These are phyloP conservation scores for Microdochium bolleyi DNA, from an alignment of 2,329 filamentous ascomycete species.

Conservation along the genomic window DNA sequence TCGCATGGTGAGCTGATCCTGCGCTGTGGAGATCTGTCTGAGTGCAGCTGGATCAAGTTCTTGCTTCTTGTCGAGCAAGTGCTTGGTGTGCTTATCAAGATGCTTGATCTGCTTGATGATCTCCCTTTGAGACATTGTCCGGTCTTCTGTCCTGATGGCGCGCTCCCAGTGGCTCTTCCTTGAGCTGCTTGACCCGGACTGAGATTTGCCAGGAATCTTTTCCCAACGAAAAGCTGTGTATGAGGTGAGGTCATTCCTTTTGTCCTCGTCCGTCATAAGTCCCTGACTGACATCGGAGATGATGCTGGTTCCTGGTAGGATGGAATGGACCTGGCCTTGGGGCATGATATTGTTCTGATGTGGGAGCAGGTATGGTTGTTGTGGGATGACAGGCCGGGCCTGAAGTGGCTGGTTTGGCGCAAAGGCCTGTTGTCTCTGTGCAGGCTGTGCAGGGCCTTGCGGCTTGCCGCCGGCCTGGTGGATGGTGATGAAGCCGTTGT, in stretches of 20 bases:
- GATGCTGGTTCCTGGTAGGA: neutral
- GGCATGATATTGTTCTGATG: neutral
- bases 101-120: neutral
- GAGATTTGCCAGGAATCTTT: neutral
- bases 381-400: neutral
- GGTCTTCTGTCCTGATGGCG: neutral
- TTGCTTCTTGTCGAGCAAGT: conserved; percentile 23
- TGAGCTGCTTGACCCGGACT: neutral
- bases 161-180: neutral
- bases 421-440: neutral
- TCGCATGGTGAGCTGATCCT: conserved; percentile 20
- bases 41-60: conserved; percentile 25
- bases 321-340: neutral
- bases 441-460: neutral
- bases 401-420: neutral
- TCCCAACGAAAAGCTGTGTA: neutral
- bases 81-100: neutral
- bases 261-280: neutral
- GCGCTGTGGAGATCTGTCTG: conserved; percentile 31
- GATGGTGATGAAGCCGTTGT: neutral
- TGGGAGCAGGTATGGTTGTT: neutral
- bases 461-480: neutral
- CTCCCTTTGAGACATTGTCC: neutral
- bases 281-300: neutral
- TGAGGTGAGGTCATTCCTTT: neutral